These are phyloP conservation scores for Sextonia rubra DNA, from an alignment of 164 flowering plant genomes.

Conservation along the genomic window DNA sequence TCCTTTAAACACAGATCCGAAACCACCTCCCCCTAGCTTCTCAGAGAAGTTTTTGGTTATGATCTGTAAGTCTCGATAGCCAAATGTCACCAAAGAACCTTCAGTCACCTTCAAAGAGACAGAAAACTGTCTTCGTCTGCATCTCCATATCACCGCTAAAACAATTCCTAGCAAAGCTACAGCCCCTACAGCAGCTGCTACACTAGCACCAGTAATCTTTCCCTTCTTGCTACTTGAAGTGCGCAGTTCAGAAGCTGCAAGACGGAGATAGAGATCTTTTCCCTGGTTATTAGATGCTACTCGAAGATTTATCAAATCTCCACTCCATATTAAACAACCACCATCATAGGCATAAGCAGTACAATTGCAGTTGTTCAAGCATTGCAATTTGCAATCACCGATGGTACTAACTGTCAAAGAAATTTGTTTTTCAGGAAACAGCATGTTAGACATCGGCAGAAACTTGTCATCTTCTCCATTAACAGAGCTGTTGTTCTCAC, in stretches of 20 bases:
- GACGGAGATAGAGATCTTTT: not conserved
- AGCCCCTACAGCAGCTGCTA: slow-evolving; percentile 19
- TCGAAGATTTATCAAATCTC: slow-evolving; percentile 3
- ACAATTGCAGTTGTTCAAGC: slow-evolving; percentile 20
- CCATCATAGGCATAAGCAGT: slow-evolving; percentile 17
- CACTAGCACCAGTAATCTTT: slow-evolving; percentile 13
- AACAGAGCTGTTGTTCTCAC: slow-evolving; percentile 7
- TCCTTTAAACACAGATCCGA: slow-evolving; percentile 55
- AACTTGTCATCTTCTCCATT: slow-evolving; percentile 6
- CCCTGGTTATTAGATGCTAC: not conserved
- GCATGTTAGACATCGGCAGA: not conserved
- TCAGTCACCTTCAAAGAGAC: slow-evolving; percentile 18
- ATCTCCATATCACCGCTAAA: slow-evolving; percentile 11
- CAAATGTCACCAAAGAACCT: slow-evolving; percentile 35
- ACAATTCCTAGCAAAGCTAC: slow-evolving; percentile 14
- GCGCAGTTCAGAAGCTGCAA: slow-evolving; percentile 7
- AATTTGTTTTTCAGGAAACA: slow-evolving; percentile 7
- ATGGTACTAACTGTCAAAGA: not conserved
- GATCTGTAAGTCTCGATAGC: slow-evolving; percentile 32
- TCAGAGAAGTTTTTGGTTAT: slow-evolving; percentile 54
- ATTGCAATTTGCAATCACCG: slow-evolving; percentile 12
- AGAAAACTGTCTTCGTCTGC: slow-evolving; percentile 12
- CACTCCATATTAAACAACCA: slow-evolving; percentile 17
- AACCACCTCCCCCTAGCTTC: slow-evolving; percentile 51
- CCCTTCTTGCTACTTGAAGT: slow-evolving; percentile 7